Percentiles rank a stretch among this genome's conserved stretches.
phyloP scores from a whole-genome alignment of 2,329 filamentous ascomycete species.

The Sphaerulina populicola region DNA sequence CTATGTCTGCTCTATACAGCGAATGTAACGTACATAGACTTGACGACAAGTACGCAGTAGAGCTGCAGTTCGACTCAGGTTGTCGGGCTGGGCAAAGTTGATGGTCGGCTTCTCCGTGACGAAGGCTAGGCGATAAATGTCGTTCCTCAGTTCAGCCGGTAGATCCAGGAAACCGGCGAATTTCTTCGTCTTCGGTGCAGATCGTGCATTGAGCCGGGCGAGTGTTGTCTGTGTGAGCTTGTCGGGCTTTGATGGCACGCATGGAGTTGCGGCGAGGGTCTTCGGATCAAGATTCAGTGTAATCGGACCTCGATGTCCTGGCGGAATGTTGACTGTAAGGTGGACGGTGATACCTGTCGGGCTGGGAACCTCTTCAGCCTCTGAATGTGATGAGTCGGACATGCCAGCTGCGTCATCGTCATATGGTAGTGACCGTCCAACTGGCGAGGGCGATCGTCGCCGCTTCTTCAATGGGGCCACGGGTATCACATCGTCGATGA shows the following conservation, averaged over 20 bases:
- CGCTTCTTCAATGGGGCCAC: conserved; percentile 23
- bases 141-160: conserved; percentile 41
- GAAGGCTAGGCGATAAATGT: conserved; percentile 41
- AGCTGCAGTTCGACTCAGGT: conserved; percentile 38
- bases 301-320: conserved; percentile 40
- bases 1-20: background rate
- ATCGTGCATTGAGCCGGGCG: conserved; percentile 18
- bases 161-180: conserved; percentile 29
- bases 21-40: conserved; percentile 27
- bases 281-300: conserved; percentile 36
- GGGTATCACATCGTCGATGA: conserved; percentile 28
- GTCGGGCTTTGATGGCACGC: conserved; percentile 10
- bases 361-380: background rate
- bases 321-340: conserved; percentile 41
- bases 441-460: conserved; percentile 28
- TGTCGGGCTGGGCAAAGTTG: conserved; percentile 32
- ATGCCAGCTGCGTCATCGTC: conserved; percentile 15
- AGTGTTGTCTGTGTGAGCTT: conserved; percentile 13
- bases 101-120: conserved; percentile 29
- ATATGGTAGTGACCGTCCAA: conserved; percentile 14
- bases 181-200: conserved; percentile 15
- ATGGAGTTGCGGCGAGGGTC: conserved; percentile 7
- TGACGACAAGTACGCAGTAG: conserved; percentile 42
- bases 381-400: conserved; percentile 16
- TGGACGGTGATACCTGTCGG: conserved; percentile 26